These are phyloP conservation scores for Yamagishiella unicocca DNA, from an alignment of 139 green algal species.

Conservation along the genomic window DNA sequence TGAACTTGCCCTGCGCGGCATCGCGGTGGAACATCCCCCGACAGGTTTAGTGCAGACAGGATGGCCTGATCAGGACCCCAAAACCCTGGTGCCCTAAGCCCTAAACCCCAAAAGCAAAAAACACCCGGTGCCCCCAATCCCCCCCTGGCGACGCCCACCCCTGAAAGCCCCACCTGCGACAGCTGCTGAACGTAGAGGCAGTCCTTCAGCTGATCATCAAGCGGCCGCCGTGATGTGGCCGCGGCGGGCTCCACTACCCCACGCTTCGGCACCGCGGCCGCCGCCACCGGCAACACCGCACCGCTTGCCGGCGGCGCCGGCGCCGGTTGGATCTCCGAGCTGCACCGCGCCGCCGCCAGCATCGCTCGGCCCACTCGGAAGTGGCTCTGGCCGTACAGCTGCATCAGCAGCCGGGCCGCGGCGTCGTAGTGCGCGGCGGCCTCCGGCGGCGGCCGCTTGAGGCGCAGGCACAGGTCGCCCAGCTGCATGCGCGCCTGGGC, in stretches of 20 bases:
- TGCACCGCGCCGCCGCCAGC: conserved; percentile 36
- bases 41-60: no score
- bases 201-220: conserved; percentile 21
- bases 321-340: neutral
- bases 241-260: no score
- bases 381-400: conserved; percentile 36
- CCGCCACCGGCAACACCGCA: no score
- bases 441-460: neutral
- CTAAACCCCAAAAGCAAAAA: no score
- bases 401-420: neutral
- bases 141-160: no score
- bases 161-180: conserved; percentile 42
- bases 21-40: no score
- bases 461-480: conserved; percentile 17
- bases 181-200: conserved; percentile 47
- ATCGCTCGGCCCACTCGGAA: conserved; percentile 37
- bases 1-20: conserved; percentile 50
- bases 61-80: no score
- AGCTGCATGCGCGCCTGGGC: conserved; percentile 44
- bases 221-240: no score
- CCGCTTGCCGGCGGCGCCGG: no score
- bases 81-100: no score
- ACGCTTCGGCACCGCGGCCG: no score
- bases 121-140: no score
- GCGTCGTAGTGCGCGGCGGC: conserved; percentile 27